Evolutionary conservation across 208 protist genomes (phyloP).

Genomic region (Leishmania martiniquensis): DNA sequence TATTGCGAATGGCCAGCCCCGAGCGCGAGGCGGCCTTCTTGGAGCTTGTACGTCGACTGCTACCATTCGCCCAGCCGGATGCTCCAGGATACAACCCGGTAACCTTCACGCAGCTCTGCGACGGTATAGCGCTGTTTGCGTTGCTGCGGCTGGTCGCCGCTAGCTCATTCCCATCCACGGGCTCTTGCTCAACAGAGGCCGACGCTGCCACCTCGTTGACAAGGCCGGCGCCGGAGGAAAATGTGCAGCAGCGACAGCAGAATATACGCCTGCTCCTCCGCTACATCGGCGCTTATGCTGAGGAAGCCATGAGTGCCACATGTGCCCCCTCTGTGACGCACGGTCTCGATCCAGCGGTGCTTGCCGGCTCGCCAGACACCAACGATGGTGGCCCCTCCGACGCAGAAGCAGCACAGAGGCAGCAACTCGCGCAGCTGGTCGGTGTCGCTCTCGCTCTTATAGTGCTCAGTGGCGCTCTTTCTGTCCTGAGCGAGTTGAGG

Average conservation of each 20-base stretch:
- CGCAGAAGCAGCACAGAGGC: background rate
- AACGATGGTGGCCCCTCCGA: constrained; percentile 2
- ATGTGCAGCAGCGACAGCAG: constrained; percentile 31
- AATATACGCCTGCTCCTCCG: constrained; percentile 51
- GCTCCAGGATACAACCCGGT: constrained; percentile 14
- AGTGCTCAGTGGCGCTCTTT: constrained; percentile 53
- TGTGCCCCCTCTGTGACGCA: constrained; percentile 32
- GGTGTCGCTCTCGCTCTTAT: constrained; percentile 56
- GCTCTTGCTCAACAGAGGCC: constrained; percentile 16
- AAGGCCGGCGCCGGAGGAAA: background rate
- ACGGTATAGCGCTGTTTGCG: constrained; percentile 45
- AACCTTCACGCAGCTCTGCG: constrained; percentile 39
- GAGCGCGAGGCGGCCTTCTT: constrained; percentile 27
- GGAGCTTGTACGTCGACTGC: constrained; percentile 32
- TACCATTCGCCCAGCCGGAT: constrained; percentile 12
- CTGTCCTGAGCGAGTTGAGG: constrained; percentile 43
- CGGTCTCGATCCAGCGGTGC: constrained; percentile 16
- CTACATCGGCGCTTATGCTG: constrained; percentile 47
- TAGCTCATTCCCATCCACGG: constrained; percentile 35
- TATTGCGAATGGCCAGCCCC: constrained; percentile 1
- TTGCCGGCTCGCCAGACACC: constrained; percentile 27
- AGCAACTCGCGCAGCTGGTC: constrained; percentile 31
- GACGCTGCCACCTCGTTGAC: constrained; percentile 9
- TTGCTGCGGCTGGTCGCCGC: constrained; percentile 46
- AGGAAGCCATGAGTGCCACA: constrained; percentile 32